Base-by-base conservation (phyloP, 1,139 yeast species). In the Pichia sp. region DNA sequence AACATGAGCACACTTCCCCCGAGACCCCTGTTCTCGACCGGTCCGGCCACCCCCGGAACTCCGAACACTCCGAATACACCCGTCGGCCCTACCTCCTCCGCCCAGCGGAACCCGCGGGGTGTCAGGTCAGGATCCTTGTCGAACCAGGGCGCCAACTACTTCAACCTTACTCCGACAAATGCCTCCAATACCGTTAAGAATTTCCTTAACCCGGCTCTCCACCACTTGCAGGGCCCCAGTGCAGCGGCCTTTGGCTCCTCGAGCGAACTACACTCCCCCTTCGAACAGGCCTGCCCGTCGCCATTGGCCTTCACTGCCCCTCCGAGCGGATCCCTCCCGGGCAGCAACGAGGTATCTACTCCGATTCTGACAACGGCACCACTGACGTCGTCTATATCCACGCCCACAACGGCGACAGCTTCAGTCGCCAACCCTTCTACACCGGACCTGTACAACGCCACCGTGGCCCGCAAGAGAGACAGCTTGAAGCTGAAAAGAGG, bases 401-500 rank as follows among this genome's bases (percentile, higher is more conserved):
- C 51, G 34, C 7, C 47, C 5, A 42, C 23, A 8, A 13, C 44
- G 7, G 40, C 47, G n/a, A 31, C 49, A 8, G 23, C 44, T 57
- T 59, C 26, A 64, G 62, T 52, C 5, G 19, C 15, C 5, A 19
- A n/a, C 15, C 13, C 31, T 4, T 36, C 40, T 15, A 16, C 26
- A 15, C 10, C 38, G 16, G 67, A 69, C 3, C 55, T 65, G 36
- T 66, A 62, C 62, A 72, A 72, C 54, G 73, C 69, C 10, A 72
- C 76, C 0, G 68, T 70, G 32, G 70, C 68, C 50, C 67, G 76
- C 57, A 74, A 73, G 59, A 67, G 77, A 62, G 76, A 74, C 52
- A 68, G 73, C 57, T 59, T 73, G 53, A 72, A 74, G 56, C 56
- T 73, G 52, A 74, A 74, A 57, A 65, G 77, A 61, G 56, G 55